Conservation (phyloP, 1,139 yeast genomes). For the Arxiozyma telluris region DNA sequence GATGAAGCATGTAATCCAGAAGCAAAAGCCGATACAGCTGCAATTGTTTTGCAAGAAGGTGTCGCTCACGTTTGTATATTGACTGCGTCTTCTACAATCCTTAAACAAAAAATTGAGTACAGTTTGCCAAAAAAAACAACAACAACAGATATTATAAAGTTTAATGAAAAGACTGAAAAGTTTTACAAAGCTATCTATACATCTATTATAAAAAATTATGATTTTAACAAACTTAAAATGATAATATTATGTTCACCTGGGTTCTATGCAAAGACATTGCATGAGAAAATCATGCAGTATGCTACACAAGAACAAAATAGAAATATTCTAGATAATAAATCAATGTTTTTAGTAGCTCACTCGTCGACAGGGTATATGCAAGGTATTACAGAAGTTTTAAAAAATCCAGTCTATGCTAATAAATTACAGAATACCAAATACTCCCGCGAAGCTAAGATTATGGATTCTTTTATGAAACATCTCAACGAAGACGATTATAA, state of each 20-base stretch:
- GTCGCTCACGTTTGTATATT: conserved; percentile 85
- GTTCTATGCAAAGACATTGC: conserved; percentile 61
- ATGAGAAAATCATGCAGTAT: conserved; percentile 44
- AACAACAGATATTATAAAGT: conserved; percentile 64
- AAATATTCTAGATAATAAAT: conserved; percentile 44
- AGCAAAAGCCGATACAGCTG: conserved; percentile 84
- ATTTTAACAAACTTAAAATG: conserved; percentile 63
- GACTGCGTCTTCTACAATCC: conserved; percentile 80
- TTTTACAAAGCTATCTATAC: conserved; percentile 59
- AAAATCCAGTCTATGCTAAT: conserved; percentile 56
- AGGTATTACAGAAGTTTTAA: conserved; percentile 79
- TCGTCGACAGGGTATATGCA: conserved; percentile 89
- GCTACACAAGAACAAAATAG: conserved; percentile 55
- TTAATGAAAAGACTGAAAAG: conserved; percentile 69
- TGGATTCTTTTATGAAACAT: conserved; percentile 70
- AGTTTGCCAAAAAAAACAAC: conserved; percentile 79
- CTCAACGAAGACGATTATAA: conserved; percentile 71
- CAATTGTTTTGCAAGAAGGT: conserved; percentile 89
- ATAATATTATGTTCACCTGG: conserved; percentile 91
- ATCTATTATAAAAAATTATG: conserved; percentile 59
- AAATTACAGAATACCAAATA: conserved; percentile 73
- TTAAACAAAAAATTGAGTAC: conserved; percentile 73
- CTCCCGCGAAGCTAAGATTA: conserved; percentile 58
- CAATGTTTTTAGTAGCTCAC: conserved; percentile 71
- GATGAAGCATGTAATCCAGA: conserved; percentile 67